phyloP scores from a whole-genome alignment of 352 stramenopile species.

The Pythium sukuiense region DNA sequence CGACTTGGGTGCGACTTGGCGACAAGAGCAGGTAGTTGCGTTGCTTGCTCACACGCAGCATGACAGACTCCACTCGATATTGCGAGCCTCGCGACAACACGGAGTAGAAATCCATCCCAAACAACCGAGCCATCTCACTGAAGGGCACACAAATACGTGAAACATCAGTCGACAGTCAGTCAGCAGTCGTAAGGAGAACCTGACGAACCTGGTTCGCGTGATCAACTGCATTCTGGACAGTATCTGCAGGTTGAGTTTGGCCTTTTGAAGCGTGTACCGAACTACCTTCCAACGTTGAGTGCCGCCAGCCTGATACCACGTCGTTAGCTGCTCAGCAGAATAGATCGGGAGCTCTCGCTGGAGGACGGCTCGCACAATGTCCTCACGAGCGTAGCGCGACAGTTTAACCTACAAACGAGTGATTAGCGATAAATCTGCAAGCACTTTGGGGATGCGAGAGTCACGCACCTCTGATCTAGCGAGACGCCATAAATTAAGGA shows the following conservation, averaged over 20 bases:
- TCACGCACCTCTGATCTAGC: slow-evolving; percentile 70
- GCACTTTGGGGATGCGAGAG: too few relatives aligned
- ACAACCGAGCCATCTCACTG: slow-evolving; percentile 91
- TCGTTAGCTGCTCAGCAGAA: slow-evolving; percentile 38
- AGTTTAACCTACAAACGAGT: slow-evolving; percentile 51
- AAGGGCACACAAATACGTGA: slow-evolving; percentile 18
- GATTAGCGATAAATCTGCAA: background rate
- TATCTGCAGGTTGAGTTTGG: slow-evolving; percentile 40
- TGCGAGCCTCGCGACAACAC: slow-evolving; percentile 92
- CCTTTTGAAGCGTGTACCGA: slow-evolving; percentile 30
- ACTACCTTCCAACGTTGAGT: slow-evolving; percentile 31
- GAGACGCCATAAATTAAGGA: slow-evolving; percentile 93
- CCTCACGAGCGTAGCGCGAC: slow-evolving; percentile 52
- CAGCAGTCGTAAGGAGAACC: background rate
- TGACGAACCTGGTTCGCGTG: slow-evolving; percentile 44
- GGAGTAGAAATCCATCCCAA: slow-evolving; percentile 95
- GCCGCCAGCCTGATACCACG: slow-evolving; percentile 36
- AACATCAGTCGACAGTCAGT: background rate
- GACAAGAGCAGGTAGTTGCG: slow-evolving; percentile 87
- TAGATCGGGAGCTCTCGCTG: slow-evolving; percentile 46
- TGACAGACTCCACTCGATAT: slow-evolving; percentile 92
- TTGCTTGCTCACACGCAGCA: slow-evolving; percentile 90
- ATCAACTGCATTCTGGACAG: slow-evolving; percentile 67
- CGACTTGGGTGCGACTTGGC: slow-evolving; percentile 80
- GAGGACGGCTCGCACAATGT: slow-evolving; percentile 52